Conservation (phyloP, 495 filamentous ascomycete species). For the Aspergillus coremiiformis region DNA sequence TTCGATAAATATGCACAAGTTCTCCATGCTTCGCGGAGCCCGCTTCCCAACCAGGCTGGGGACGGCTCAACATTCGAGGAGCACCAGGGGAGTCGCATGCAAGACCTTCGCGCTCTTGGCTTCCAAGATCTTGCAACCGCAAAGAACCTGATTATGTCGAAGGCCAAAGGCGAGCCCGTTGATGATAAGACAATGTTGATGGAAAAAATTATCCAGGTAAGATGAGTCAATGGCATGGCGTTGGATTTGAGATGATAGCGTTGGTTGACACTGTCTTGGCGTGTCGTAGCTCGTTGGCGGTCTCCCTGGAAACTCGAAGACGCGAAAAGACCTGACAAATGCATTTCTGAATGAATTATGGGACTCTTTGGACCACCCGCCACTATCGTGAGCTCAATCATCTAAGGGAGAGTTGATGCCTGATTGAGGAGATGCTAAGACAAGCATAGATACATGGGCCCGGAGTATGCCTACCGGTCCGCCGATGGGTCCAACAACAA, state of each 20-base stretch:
- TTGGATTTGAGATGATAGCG: not conserved
- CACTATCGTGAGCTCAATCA: slow-evolving; percentile 36
- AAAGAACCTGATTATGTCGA: slow-evolving; percentile 44
- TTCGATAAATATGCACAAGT: slow-evolving; percentile 59
- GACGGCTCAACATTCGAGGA: slow-evolving; percentile 50
- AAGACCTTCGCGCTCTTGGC: slow-evolving; percentile 56
- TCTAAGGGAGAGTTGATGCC: not conserved
- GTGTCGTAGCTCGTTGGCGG: slow-evolving; percentile 51
- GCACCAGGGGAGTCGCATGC: slow-evolving; percentile 48
- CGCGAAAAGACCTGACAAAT: slow-evolving; percentile 58
- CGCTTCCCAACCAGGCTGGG: slow-evolving; percentile 59
- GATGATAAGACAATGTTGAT: slow-evolving; percentile 78
- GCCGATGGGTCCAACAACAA: slow-evolving; percentile 68
- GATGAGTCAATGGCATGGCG: not conserved
- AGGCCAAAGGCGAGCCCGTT: slow-evolving; percentile 47
- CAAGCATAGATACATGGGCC: slow-evolving; percentile 48
- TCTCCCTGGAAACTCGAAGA: slow-evolving; percentile 55
- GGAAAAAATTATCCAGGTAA: slow-evolving; percentile 65
- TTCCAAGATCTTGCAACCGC: slow-evolving; percentile 52
- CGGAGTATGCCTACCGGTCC: slow-evolving; percentile 58
- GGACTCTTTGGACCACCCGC: slow-evolving; percentile 49
- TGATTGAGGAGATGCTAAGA: slow-evolving; percentile 6
- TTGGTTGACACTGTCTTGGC: not conserved
- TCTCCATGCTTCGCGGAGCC: slow-evolving; percentile 55
- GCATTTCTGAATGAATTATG: slow-evolving; percentile 64